These are phyloP conservation scores for Penicillium paneum DNA, from an alignment of 2,329 filamentous ascomycete species.

Conservation along the genomic window DNA sequence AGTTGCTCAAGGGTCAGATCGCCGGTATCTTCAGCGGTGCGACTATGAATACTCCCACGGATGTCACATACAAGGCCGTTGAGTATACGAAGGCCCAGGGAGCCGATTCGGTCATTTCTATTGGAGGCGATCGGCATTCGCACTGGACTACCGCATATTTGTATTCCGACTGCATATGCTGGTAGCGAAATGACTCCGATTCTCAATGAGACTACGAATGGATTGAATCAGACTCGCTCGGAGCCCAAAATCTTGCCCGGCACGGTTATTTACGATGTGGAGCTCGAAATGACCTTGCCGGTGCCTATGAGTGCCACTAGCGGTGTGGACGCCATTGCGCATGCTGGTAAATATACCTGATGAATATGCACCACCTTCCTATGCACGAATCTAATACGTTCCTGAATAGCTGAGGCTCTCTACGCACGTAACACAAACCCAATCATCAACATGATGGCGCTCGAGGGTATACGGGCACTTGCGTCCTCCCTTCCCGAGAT, in stretches of 20 bases:
- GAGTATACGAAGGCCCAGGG: constrained; percentile 43
- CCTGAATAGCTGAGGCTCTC: constrained; percentile 55
- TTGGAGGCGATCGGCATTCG: constrained; percentile 59
- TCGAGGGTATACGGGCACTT: constrained; percentile 56
- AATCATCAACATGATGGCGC: constrained; percentile 56
- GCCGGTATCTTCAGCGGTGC: constrained; percentile 55
- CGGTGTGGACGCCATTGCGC: constrained; percentile 64
- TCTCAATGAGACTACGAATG: constrained; percentile 59
- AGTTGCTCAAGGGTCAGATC: constrained; percentile 46
- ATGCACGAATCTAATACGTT: background rate
- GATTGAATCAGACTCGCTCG: constrained; percentile 55
- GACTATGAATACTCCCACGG: constrained; percentile 61
- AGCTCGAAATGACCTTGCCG: constrained; percentile 60
- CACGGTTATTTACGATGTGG: constrained; percentile 63
- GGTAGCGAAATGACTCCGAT: constrained; percentile 65
- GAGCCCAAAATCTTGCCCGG: constrained; percentile 60
- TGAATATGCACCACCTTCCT: background rate
- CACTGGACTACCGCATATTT: constrained; percentile 56
- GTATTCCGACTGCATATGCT: constrained; percentile 61
- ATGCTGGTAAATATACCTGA: constrained; percentile 46
- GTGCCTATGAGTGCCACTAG: constrained; percentile 53
- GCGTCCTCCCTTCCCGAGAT: constrained; percentile 54
- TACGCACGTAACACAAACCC: constrained; percentile 63
- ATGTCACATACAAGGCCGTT: constrained; percentile 58
- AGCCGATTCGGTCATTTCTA: constrained; percentile 57